Evolutionary conservation across 768 basidiomycete species (phyloP).

Genomic region (Heimioporus sp.): DNA sequence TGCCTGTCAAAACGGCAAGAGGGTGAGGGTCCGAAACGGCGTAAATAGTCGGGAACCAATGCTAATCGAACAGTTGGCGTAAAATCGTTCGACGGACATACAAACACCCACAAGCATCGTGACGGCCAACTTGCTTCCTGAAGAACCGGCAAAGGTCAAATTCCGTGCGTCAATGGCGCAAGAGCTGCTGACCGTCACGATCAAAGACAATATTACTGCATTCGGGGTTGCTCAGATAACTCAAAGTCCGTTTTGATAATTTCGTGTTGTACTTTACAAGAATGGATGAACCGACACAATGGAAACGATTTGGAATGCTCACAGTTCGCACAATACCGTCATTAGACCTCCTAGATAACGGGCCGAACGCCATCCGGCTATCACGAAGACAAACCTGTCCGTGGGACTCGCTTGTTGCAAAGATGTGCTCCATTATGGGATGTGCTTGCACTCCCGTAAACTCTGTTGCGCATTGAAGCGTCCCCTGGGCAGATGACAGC

Average conservation of each 20-base stretch:
- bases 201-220: slow-evolving; percentile 69
- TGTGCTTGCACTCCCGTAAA: slow-evolving; percentile 68
- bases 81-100: background rate
- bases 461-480: slow-evolving; percentile 51
- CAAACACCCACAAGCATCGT: slow-evolving; percentile 57
- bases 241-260: slow-evolving; percentile 39
- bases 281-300: slow-evolving; percentile 29
- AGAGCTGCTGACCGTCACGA: slow-evolving; percentile 48
- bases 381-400: slow-evolving; percentile 70
- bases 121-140: slow-evolving; percentile 63
- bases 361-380: slow-evolving; percentile 70
- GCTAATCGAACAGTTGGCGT: slow-evolving; percentile 36
- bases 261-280: slow-evolving; percentile 42
- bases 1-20: slow-evolving; percentile 64
- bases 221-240: slow-evolving; percentile 57
- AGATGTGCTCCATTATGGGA: slow-evolving; percentile 65
- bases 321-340: slow-evolving; percentile 52
- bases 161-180: slow-evolving; percentile 2
- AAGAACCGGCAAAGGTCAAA: background rate
- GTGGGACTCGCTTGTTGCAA: slow-evolving; percentile 58
- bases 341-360: slow-evolving; percentile 39
- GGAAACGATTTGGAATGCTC: background rate
- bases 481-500: slow-evolving; percentile 43
- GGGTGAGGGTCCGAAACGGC: slow-evolving; percentile 64
- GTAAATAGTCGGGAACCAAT: slow-evolving; percentile 72